phyloP scores from a whole-genome alignment of 1,284 basidiomycete species.

The Malassezia vespertilionis region DNA sequence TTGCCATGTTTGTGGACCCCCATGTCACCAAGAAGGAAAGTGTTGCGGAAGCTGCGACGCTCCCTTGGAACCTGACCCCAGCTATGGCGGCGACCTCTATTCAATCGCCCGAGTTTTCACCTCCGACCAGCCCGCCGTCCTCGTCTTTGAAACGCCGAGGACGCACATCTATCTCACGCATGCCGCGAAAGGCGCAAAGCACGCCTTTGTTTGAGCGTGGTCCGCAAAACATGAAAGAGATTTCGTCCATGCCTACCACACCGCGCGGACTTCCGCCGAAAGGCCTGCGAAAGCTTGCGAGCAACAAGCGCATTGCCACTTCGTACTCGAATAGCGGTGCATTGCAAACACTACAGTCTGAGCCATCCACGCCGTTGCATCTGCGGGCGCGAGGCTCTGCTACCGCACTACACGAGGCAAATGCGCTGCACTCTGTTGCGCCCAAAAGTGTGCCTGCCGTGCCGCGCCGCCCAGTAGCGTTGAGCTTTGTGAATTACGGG shows the following conservation, averaged over 20 bases:
- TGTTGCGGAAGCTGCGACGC: too few species aligned
- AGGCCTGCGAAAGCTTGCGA: constrained; percentile 6
- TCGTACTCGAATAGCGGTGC: too few species aligned
- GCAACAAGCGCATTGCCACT: constrained; percentile 15
- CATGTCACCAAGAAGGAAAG: too few species aligned
- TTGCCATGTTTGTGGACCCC: too few species aligned
- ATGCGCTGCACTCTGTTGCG: constrained; percentile 5
- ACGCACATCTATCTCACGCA: background rate
- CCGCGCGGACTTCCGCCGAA: constrained; percentile 1
- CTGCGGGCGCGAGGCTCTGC: constrained; percentile 14
- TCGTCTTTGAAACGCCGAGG: constrained; percentile 1
- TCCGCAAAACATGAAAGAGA: background rate
- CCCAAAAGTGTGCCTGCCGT: constrained; percentile 3
- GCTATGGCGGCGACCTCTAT: background rate
- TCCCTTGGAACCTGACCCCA: background rate
- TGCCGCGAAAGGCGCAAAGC: constrained; percentile 17
- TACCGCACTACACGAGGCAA: constrained; percentile 17
- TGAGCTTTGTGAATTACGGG: constrained; percentile 44
- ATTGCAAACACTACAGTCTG: too few species aligned
- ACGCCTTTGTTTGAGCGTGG: constrained; percentile 10
- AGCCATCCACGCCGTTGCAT: too few species aligned
- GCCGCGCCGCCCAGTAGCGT: constrained; percentile 12
- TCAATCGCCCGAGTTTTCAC: background rate
- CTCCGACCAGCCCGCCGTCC: background rate
- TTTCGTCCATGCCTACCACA: too few species aligned